Evolutionary conservation across 2,329 filamentous ascomycete genomes (phyloP).

Genomic region (Penicillium expansum): DNA sequence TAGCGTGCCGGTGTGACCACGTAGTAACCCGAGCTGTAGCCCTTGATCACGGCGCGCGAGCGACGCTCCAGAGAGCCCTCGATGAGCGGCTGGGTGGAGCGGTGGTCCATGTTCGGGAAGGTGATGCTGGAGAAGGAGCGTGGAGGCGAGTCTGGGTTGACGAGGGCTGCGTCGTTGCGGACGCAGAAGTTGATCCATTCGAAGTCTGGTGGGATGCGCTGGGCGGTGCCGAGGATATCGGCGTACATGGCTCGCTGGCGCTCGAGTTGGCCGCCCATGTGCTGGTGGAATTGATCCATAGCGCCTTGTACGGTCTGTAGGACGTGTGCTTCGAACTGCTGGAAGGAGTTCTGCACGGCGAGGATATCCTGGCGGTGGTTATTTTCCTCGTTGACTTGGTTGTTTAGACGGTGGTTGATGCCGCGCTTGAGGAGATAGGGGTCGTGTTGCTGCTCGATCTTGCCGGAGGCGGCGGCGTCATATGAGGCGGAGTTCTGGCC

Average conservation of each 20-base stretch:
- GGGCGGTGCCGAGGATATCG: conserved; percentile 74
- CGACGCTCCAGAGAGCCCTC: conserved; percentile 89
- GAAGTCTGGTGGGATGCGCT: conserved; percentile 77
- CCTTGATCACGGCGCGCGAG: conserved; percentile 76
- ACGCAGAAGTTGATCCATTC: conserved; percentile 86
- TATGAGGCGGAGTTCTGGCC: conserved; percentile 79
- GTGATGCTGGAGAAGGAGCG: conserved; percentile 69
- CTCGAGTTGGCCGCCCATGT: conserved; percentile 76
- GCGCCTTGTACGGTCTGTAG: conserved; percentile 78
- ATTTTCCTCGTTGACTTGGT: conserved; percentile 93
- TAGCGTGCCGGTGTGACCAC: conserved; percentile 85
- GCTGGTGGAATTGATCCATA: conserved; percentile 77
- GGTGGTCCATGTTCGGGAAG: conserved; percentile 88
- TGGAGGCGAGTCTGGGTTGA: conserved; percentile 72
- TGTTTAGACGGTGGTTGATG: conserved; percentile 78
- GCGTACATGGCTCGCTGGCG: conserved; percentile 76
- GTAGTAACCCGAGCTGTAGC: conserved; percentile 80
- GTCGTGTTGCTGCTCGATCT: conserved; percentile 70
- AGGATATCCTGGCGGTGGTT: conserved; percentile 91
- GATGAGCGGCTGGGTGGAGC: conserved; percentile 74
- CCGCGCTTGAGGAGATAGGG: conserved; percentile 84
- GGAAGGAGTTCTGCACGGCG: conserved; percentile 85
- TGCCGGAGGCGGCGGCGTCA: conserved; percentile 67
- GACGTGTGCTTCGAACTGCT: conserved; percentile 81
- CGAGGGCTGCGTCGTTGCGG: conserved; percentile 68